These are phyloP conservation scores for Pichiaceae sp. DNA, from an alignment of 1,139 yeast species.

Conservation along the genomic window DNA sequence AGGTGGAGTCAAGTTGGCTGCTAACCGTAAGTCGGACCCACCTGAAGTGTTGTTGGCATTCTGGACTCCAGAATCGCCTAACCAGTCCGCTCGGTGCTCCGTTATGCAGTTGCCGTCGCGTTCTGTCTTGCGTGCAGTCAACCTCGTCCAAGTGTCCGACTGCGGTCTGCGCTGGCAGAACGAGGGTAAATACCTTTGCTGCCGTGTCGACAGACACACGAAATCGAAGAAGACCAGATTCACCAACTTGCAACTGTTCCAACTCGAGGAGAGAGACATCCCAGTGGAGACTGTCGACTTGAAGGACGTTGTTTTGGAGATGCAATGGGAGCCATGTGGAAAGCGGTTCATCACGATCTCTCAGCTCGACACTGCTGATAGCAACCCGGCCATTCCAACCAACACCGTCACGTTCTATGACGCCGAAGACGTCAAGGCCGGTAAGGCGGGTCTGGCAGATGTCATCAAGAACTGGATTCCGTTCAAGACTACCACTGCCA, in stretches of 20 bases:
- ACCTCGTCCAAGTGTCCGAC: constrained; percentile 89
- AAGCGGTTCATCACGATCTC: constrained; percentile 81
- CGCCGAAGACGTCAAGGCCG: constrained; percentile 39
- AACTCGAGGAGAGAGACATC: constrained; percentile 76
- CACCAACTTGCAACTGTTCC: constrained; percentile 90
- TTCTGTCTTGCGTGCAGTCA: constrained; percentile 79
- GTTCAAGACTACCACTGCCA: constrained; percentile 49
- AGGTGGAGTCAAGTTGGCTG: constrained; percentile 62
- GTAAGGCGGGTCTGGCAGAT: constrained; percentile 18
- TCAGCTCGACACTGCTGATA: constrained; percentile 44
- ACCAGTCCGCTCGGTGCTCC: constrained; percentile 93
- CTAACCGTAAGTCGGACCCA: constrained; percentile 36
- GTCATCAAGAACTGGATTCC: constrained; percentile 47
- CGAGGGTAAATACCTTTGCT: constrained; percentile 77
- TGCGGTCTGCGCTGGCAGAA: constrained; percentile 95
- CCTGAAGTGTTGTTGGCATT: constrained; percentile 70
- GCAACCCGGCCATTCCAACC: constrained; percentile 62
- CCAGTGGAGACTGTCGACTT: constrained; percentile 94
- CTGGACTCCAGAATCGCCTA: constrained; percentile 93
- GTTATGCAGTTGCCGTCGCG: constrained; percentile 84
- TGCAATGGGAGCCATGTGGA: constrained; percentile 95
- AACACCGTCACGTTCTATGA: constrained; percentile 77
- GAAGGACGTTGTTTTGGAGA: constrained; percentile 79
- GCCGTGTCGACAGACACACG: constrained; percentile 94
- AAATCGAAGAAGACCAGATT: constrained; percentile 88